These are phyloP conservation scores for Beauveria australis DNA, from an alignment of 2,329 filamentous ascomycete genomes.

Conservation along the genomic window DNA sequence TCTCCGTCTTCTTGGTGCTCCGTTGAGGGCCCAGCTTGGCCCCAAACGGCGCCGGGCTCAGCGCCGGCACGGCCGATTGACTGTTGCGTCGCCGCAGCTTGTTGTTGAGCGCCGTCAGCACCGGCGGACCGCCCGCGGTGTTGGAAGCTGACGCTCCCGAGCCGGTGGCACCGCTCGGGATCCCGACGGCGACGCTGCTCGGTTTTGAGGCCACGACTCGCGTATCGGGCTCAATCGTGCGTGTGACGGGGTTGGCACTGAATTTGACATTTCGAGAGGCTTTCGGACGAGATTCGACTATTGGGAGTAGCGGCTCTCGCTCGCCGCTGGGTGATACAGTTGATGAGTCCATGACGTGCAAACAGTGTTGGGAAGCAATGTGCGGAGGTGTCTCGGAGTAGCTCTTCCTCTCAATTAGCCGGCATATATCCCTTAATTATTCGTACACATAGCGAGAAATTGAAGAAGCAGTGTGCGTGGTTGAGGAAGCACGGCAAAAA, in stretches of 20 bases:
- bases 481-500: not conserved
- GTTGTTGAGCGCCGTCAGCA: conserved; percentile 75
- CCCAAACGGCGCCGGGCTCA: conserved; percentile 26
- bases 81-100: conserved; percentile 83
- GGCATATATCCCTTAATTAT: not conserved
- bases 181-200: conserved; percentile 17
- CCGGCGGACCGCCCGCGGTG: conserved; percentile 21
- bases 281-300: conserved; percentile 30
- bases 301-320: conserved; percentile 27
- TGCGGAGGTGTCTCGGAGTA: not conserved
- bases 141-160: conserved; percentile 26
- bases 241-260: conserved; percentile 60
- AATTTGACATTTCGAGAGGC: conserved; percentile 64
- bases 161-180: conserved; percentile 19
- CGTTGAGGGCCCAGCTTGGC: conserved; percentile 87
- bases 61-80: conserved; percentile 46
- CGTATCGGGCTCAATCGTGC: conserved; percentile 47
- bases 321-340: conserved; percentile 17
- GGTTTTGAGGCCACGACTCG: conserved; percentile 16
- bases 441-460: conserved; percentile 3
- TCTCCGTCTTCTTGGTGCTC: conserved; percentile 92
- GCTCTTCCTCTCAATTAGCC: conserved; percentile 4
- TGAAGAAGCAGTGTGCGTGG: not conserved
- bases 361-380: not conserved
- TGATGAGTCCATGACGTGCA: conserved; percentile 9